phyloP scores from a whole-genome alignment of 2,329 filamentous ascomycete species.

The Xylariaceae sp. region DNA sequence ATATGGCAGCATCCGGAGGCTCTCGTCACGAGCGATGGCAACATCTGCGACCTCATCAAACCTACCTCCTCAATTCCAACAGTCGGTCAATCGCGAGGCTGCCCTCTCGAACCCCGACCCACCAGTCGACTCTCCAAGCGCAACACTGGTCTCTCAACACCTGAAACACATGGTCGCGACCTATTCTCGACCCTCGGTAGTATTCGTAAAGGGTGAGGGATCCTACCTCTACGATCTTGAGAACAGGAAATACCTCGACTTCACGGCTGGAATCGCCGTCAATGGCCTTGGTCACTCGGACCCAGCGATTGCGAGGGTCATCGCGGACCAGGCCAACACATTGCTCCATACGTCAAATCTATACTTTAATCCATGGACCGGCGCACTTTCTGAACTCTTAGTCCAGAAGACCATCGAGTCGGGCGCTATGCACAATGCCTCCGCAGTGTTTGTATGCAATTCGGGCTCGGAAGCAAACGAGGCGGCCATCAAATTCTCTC shows the following conservation, averaged over 20 bases:
- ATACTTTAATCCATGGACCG: slow-evolving; percentile 96
- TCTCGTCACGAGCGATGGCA: slow-evolving; percentile 25
- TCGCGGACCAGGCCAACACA: slow-evolving; percentile 73
- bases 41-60: slow-evolving; percentile 22
- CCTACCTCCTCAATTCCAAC: slow-evolving; percentile 23
- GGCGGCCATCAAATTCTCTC: slow-evolving; percentile 93
- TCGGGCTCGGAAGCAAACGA: slow-evolving; percentile 97
- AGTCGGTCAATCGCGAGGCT: slow-evolving; percentile 27
- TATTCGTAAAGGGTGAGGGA: slow-evolving; percentile 85
- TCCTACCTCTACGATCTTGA: slow-evolving; percentile 89
- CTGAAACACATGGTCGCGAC: slow-evolving; percentile 92
- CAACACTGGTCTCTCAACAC: slow-evolving; percentile 70
- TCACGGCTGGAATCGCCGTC: slow-evolving; percentile 94
- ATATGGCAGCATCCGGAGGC: slow-evolving; percentile 18
- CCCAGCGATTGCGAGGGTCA: slow-evolving; percentile 68
- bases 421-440: slow-evolving; percentile 77
- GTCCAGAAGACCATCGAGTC: slow-evolving; percentile 77
- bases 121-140: slow-evolving; percentile 46
- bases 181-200: slow-evolving; percentile 83
- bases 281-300: slow-evolving; percentile 91
- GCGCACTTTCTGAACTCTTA: slow-evolving; percentile 79
- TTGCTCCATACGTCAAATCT: slow-evolving; percentile 93
- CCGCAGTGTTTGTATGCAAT: slow-evolving; percentile 89
- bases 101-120: slow-evolving; percentile 33
- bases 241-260: slow-evolving; percentile 85